Conservation (phyloP, 192 early-diverging fungal species). For the Coemansia sp. region DNA sequence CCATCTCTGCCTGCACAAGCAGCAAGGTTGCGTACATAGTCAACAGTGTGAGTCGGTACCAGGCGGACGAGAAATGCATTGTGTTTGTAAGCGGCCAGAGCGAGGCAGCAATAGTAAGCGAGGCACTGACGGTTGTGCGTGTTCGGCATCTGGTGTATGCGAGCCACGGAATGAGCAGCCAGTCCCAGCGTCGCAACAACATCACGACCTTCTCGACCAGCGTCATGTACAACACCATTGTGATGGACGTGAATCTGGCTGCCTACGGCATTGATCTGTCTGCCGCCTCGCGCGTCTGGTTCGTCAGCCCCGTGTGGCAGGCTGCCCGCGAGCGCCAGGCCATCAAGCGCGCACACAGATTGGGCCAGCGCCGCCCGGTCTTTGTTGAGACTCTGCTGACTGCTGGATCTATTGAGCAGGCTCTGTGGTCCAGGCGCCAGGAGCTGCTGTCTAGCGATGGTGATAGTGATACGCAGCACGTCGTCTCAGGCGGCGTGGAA, state of each 20-base stretch:
- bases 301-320: constrained; percentile 74
- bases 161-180: constrained; percentile 33
- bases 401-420: constrained; percentile 44
- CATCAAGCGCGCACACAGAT: constrained; percentile 81
- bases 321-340: constrained; percentile 75
- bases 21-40: constrained; percentile 43
- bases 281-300: constrained; percentile 69
- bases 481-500: constrained; percentile 32
- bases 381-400: constrained; percentile 46
- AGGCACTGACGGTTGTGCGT: constrained; percentile 37
- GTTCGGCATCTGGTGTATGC: constrained; percentile 46
- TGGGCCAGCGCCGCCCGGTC: constrained; percentile 63
- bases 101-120: constrained; percentile 29
- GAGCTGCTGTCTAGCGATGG: constrained; percentile 26
- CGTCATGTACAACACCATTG: constrained; percentile 41
- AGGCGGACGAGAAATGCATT: constrained; percentile 49
- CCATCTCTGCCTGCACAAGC: constrained; percentile 16
- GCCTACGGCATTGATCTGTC: constrained; percentile 81
- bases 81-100: constrained; percentile 37
- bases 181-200: constrained; percentile 45
- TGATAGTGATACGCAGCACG: constrained; percentile 1
- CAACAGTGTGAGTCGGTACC: constrained; percentile 21
- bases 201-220: constrained; percentile 54
- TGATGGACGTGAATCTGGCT: constrained; percentile 56
- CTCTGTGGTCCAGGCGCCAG: constrained; percentile 40